Percentiles rank a stretch among this genome's conserved stretches.
These are phyloP conservation scores for Plasmodium fragile DNA, from an alignment of 169 alveolate genomes.

Conservation along the genomic window DNA sequence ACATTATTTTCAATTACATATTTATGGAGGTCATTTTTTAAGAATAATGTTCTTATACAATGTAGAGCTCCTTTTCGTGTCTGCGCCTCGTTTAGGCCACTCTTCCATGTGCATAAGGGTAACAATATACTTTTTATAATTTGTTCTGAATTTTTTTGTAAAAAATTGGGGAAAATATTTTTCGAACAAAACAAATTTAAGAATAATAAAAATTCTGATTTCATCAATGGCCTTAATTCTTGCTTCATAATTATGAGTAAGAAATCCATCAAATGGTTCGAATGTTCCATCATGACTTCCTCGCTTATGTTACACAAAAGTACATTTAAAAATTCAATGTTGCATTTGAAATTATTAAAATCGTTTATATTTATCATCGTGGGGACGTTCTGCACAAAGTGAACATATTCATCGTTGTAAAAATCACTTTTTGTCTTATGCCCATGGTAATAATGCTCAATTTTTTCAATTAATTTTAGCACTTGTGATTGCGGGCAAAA, in stretches of 20 bases:
- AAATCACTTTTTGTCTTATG: slow-evolving; percentile 16
- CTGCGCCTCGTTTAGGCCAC: slow-evolving; percentile 56
- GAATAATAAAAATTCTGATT: slow-evolving; percentile 61
- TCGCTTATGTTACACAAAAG: slow-evolving; percentile 45
- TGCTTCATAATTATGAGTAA: slow-evolving; percentile 12
- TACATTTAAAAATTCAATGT: slow-evolving; percentile 33
- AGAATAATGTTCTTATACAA: slow-evolving; percentile 43
- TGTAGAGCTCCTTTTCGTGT: slow-evolving; percentile 51
- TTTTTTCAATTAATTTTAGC: slow-evolving; percentile 35
- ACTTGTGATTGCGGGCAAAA: slow-evolving; percentile 24
- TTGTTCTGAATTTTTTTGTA: slow-evolving; percentile 19
- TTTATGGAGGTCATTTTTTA: slow-evolving; percentile 11
- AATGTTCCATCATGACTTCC: slow-evolving; percentile 24
- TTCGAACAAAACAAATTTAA: slow-evolving; percentile 48
- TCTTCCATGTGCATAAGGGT: slow-evolving; percentile 63
- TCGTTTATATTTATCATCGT: slow-evolving; percentile 39
- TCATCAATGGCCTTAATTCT: slow-evolving; percentile 58
- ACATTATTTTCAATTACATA: slow-evolving; percentile 24
- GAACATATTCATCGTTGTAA: slow-evolving; percentile 40
- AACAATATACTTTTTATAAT: slow-evolving; percentile 39
- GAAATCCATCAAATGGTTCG: slow-evolving; percentile 12
- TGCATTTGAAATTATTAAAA: slow-evolving; percentile 47
- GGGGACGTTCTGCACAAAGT: slow-evolving; percentile 17
- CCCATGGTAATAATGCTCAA: slow-evolving; percentile 23
- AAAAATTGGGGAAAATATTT: slow-evolving; percentile 35